Conservation (phyloP, 345 rosid species). For the Trapa incisa region DNA sequence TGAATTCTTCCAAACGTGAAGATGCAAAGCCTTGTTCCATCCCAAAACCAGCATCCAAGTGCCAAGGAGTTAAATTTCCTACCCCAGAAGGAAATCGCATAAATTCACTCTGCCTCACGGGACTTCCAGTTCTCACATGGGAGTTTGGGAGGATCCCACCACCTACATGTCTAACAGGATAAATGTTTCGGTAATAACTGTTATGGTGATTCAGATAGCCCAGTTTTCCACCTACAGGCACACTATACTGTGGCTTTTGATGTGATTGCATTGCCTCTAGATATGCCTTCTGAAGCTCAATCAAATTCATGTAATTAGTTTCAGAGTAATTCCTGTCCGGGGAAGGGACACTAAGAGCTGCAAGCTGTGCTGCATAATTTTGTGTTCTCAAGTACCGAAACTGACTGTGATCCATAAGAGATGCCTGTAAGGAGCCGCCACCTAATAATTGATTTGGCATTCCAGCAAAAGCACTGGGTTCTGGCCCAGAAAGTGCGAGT, state of each 20-base stretch:
- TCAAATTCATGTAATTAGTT: constrained; percentile 14
- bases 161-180: constrained; percentile 51
- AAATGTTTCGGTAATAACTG: constrained; percentile 40
- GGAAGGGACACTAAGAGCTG: constrained; percentile 36
- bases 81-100: constrained; percentile 28
- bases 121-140: constrained; percentile 28
- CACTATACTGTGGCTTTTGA: constrained; percentile 46
- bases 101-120: not conserved
- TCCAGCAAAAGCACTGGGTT: constrained; percentile 21
- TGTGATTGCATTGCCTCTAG: constrained; percentile 34
- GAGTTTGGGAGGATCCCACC: constrained; percentile 41
- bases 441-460: constrained; percentile 6
- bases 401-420: constrained; percentile 45
- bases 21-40: constrained; percentile 42
- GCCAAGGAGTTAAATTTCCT: constrained; percentile 40
- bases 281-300: constrained; percentile 57
- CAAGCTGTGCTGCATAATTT: constrained; percentile 40
- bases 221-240: constrained; percentile 31
- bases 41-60: constrained; percentile 27
- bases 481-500: constrained; percentile 7
- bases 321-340: constrained; percentile 29
- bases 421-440: constrained; percentile 39
- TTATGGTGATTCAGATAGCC: constrained; percentile 27
- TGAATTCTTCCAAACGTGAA: constrained; percentile 57
- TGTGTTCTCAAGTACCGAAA: constrained; percentile 43